A percentile compares a stretch with the other conserved stretches of the same genome.
These are phyloP conservation scores for Pugionium cornutum DNA, from an alignment of 345 rosid species.

Conservation along the genomic window DNA sequence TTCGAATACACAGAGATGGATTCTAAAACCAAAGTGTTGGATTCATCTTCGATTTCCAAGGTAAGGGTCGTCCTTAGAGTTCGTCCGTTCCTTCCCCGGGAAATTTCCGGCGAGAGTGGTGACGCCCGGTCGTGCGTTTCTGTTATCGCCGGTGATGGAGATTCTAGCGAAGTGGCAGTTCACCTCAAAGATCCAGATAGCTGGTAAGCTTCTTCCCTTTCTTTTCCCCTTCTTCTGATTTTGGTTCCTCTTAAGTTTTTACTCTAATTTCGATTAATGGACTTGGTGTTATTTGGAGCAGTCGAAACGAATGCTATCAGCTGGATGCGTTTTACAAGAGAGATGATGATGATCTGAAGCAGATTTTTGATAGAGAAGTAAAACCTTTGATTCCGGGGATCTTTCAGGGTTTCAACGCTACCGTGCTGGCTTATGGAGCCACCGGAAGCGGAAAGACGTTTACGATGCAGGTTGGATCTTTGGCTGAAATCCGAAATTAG, in stretches of 20 bases:
- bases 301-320: conserved; percentile 74
- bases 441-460: conserved; percentile 95
- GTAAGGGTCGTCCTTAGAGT: conserved; percentile 67
- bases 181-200: conserved; percentile 65
- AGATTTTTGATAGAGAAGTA: conserved; percentile 73
- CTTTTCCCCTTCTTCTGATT: not conserved
- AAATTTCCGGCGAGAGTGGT: conserved; percentile 43
- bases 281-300: conserved; percentile 31
- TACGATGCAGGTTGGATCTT: conserved; percentile 73
- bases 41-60: conserved; percentile 43
- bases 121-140: conserved; percentile 49
- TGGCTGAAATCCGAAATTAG: too few species aligned
- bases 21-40: conserved; percentile 31
- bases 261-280: not conserved
- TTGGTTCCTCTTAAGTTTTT: not conserved
- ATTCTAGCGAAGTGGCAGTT: conserved; percentile 58
- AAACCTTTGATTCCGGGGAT: conserved; percentile 62
- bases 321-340: conserved; percentile 78
- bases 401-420: conserved; percentile 70
- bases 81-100: conserved; percentile 70
- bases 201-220: conserved; percentile 44
- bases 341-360: conserved; percentile 60
- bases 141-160: conserved; percentile 39
- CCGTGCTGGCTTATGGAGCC: conserved; percentile 91
- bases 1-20: conserved; percentile 9